phyloP scores from a whole-genome alignment of 2,329 filamentous ascomycete genomes.

The Trichocomaceae sp. region DNA sequence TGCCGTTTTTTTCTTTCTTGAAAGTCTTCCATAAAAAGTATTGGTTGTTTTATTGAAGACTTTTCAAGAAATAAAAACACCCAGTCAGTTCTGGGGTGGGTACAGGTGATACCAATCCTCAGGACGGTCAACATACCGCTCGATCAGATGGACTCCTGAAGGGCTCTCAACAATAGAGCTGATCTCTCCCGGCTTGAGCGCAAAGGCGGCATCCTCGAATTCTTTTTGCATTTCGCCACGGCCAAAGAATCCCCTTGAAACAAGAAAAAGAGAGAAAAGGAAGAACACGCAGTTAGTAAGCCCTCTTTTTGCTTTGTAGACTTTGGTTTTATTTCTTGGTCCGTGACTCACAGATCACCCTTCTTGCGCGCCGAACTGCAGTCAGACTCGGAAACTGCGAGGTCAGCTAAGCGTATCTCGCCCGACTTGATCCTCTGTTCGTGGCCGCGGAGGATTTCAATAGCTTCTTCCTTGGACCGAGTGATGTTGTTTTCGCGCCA shows the following conservation, averaged over 20 bases:
- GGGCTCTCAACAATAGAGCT: slow-evolving; percentile 85
- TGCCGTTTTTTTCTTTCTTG: not conserved
- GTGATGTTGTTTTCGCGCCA: slow-evolving; percentile 91
- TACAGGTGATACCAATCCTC: slow-evolving; percentile 14
- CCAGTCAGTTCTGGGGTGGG: slow-evolving; percentile 13
- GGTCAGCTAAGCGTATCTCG: slow-evolving; percentile 64
- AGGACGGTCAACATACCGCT: slow-evolving; percentile 57
- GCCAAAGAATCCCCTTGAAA: slow-evolving; percentile 73
- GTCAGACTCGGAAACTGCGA: slow-evolving; percentile 85
- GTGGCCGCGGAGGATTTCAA: slow-evolving; percentile 66
- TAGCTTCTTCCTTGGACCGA: slow-evolving; percentile 78
- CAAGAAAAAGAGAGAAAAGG: not conserved
- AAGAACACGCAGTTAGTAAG: not conserved
- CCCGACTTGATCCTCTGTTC: slow-evolving; percentile 70
- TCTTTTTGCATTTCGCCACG: slow-evolving; percentile 97
- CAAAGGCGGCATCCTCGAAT: slow-evolving; percentile 94
- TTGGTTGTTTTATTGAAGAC: not conserved
- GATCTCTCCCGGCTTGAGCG: slow-evolving; percentile 77
- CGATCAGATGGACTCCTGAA: slow-evolving; percentile 90
- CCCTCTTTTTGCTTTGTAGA: not conserved
- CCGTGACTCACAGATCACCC: slow-evolving; percentile 65
- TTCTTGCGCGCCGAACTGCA: slow-evolving; percentile 92
- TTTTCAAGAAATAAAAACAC: not conserved
- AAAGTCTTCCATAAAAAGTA: not conserved
- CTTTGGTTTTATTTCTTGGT: not conserved